A percentile compares a stretch with the other conserved stretches of the same genome.
phyloP scores from a whole-genome alignment of 1,284 basidiomycete genomes.

The Wolfiporia cocos region DNA sequence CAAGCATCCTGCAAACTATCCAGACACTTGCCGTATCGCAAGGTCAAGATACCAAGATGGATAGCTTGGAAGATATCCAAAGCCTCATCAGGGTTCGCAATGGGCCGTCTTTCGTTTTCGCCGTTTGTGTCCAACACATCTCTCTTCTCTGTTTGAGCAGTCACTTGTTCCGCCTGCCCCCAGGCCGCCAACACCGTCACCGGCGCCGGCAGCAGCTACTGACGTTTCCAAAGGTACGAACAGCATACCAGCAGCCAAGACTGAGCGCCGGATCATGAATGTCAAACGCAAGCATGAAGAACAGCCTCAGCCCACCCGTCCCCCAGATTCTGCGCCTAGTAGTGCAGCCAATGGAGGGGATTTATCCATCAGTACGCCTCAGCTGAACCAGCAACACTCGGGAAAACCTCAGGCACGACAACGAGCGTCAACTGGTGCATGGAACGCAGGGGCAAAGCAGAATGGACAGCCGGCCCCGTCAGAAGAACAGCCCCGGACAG shows the following conservation, averaged over 20 bases:
- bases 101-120: slow-evolving; percentile 40
- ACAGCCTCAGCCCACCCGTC: no score
- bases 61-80: slow-evolving; percentile 34
- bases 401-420: no score
- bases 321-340: no score
- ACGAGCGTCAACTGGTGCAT: slow-evolving; percentile 1
- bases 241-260: slow-evolving; percentile 10
- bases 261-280: slow-evolving; percentile 19
- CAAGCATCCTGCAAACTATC: slow-evolving; percentile 34
- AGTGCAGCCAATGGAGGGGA: no score
- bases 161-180: slow-evolving; percentile 27
- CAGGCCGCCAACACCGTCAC: slow-evolving; percentile 12
- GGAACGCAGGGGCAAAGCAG: neutral
- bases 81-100: slow-evolving; percentile 62
- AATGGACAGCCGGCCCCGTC: neutral
- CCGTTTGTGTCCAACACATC: slow-evolving; percentile 37
- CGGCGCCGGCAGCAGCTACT: slow-evolving; percentile 21
- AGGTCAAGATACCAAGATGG: slow-evolving; percentile 15
- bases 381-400: no score
- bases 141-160: slow-evolving; percentile 48
- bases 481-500: slow-evolving; percentile 20
- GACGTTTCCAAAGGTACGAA: slow-evolving; percentile 12
- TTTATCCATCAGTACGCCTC: no score
- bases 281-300: slow-evolving; percentile 21
- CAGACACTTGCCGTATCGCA: slow-evolving; percentile 27